Percentiles rank a stretch among this genome's conserved stretches.
These are phyloP conservation scores for Penicillium arizonense DNA, from an alignment of 495 filamentous ascomycete species.

Conservation along the genomic window DNA sequence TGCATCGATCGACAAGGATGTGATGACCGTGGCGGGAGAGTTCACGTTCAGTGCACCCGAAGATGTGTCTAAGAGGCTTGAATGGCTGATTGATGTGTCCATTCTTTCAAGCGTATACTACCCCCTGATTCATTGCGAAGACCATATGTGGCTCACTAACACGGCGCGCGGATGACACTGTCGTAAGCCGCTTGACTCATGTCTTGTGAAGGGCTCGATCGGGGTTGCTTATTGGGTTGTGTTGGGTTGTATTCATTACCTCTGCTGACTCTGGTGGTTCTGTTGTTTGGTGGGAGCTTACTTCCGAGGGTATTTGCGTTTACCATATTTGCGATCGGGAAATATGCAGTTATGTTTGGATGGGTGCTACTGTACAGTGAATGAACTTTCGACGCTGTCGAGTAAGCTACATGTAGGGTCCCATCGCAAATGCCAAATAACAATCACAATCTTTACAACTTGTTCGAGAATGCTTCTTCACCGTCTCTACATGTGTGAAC, in stretches of 20 bases:
- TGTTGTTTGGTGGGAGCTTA: neutral
- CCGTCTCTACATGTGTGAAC: constrained; percentile 8
- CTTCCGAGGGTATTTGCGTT: neutral
- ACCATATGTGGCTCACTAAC: neutral
- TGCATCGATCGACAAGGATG: constrained; percentile 12
- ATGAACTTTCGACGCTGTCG: too few species aligned
- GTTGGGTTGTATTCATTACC: neutral
- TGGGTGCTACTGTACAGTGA: neutral
- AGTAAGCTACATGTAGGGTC: too few species aligned
- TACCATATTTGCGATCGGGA: constrained; percentile 9
- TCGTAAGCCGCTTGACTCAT: constrained; percentile 2
- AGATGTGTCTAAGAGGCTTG: constrained; percentile 5
- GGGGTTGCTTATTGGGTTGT: too few species aligned
- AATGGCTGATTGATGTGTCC: neutral
- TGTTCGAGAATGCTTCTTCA: constrained; percentile 17
- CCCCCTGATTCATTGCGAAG: neutral
- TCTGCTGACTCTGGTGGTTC: neutral
- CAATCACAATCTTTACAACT: neutral
- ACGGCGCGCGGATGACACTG: neutral
- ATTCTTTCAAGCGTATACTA: neutral
- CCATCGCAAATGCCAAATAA: neutral
- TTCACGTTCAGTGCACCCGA: constrained; percentile 2
- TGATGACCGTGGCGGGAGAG: constrained; percentile 1
- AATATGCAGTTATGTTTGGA: neutral
- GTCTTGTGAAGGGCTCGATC: neutral